Base-by-base conservation (phyloP, 306 rosid species). In the Cucurbita moschata region DNA sequence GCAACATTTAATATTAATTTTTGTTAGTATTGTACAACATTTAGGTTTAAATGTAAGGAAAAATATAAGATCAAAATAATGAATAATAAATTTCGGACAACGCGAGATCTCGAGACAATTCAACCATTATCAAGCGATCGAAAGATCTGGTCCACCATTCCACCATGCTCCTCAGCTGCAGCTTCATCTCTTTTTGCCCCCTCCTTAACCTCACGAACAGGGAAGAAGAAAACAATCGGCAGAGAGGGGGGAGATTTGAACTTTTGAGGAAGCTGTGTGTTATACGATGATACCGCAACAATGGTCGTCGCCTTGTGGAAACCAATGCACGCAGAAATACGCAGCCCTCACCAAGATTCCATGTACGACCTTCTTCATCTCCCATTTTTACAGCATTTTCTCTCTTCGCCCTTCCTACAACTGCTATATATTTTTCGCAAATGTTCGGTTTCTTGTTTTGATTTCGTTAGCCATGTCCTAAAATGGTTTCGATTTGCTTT, bases 271-370 rank as follows among this genome's bases (percentile, higher is more conserved):
- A n/a, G 62, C 15, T 75, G 11, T 19, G 53, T 40, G 4, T 43
- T 51, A n/a, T 8, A 66, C 15, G 62, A 92, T 88, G 92, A 79
- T 87, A 65, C 92, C 92, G 59, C 90, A 88, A 54, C 88, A 88
- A 51, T 88, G 97, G 98, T 81, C 78, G 42, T 75, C 88, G 76
- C 90, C 96, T 0, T 90, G 98, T 73, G 96, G 96, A 38, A 83
- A 76, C 68, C 80, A 87, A 80, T 93, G 97, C 86, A 88, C 96
- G 51, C 80, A 77, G 19, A 90, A 93, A 82, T 93, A 88, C 77
- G 76, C 96, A 1, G 89, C 89, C 12, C 88, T 93, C 39, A 87
- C 86, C 55, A 84, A 90, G 76, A 85, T 93, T 76, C 98, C 97
- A 13, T 91, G 97, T 87, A 79, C 30, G 42, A 42, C 18, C 14